Evolutionary conservation across 2,329 filamentous ascomycete genomes (phyloP).

Genomic region (Ophiostoma triangulosporum): DNA sequence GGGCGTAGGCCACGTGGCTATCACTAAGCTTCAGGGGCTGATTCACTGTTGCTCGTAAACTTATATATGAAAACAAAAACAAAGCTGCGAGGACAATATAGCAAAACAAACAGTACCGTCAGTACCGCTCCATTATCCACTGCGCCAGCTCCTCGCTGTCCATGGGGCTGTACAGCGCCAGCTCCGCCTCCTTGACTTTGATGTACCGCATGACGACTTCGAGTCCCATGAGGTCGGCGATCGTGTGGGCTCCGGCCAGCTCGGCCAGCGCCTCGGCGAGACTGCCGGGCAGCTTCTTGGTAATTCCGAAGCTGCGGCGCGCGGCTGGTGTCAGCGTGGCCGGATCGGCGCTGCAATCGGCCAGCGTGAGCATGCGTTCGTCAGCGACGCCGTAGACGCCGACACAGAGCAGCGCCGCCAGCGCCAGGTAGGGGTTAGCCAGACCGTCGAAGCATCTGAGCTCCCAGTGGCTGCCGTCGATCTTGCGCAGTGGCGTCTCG

Average conservation of each 20-base stretch:
- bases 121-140: constrained; percentile 58
- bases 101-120: not conserved
- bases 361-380: constrained; percentile 29
- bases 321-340: constrained; percentile 32
- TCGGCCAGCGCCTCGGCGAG: constrained; percentile 41
- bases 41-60: too few relatives aligned
- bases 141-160: constrained; percentile 29
- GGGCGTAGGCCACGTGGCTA: not conserved
- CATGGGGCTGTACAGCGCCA: constrained; percentile 37
- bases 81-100: too few relatives aligned
- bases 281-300: constrained; percentile 36
- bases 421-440: constrained; percentile 62
- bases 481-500: constrained; percentile 58
- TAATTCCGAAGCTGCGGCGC: constrained; percentile 38
- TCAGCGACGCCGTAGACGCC: constrained; percentile 42
- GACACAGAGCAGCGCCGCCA: constrained; percentile 46
- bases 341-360: constrained; percentile 44
- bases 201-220: constrained; percentile 43
- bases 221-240: constrained; percentile 33
- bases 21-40: too few relatives aligned
- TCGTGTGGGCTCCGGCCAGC: constrained; percentile 32
- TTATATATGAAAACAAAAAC: too few relatives aligned
- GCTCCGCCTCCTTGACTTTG: constrained; percentile 45
- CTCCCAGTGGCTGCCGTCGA: constrained; percentile 59
- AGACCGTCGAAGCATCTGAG: constrained; percentile 63